Base-by-base conservation (phyloP, 164 flowering plant genomes). In the Vitis rotundifolia region DNA sequence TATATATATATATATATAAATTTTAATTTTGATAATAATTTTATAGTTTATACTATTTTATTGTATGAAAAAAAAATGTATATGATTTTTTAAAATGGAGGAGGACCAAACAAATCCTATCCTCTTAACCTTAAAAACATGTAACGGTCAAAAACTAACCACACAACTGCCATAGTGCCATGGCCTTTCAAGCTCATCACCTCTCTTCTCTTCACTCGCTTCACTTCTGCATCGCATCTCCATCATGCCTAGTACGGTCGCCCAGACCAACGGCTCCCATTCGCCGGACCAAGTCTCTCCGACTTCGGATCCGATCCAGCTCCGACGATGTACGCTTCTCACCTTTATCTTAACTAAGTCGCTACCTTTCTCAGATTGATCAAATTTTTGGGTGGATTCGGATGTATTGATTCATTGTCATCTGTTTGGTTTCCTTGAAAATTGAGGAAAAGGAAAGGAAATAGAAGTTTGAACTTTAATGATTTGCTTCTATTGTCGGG, bases 251-350 rank as follows among this genome's bases (percentile, higher is more conserved):
- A 50, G 50, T 11, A 1, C 26, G 22, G 5, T 68, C 66, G 48
- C 56, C 75, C 73, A 73, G 71, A 13, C 76, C 74, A n/a, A 31
- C 37, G 16, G 67, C 63, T 67, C 51, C n/a, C 10, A 54, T 14
- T 49, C 13, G 61, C 52, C 37, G 49, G 44, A 75, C 37, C 16
- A 77, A 57, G 37, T 44, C 44, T 3, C 62, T 37, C 50, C 56
- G 28, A 60, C 58, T 83, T 52, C 47, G 49, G 48, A 75, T 80
- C 78, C 71, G 63, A 64, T 72, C 88, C 28, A 80, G 68, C 60
- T 66, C 69, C 61, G 77, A 75, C 15, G 75, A 79, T 29, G 89
- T 85, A 71, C 6, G 49, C 13, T 29, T 56, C 8, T 22, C 37
- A 3, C 55, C 59, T 75, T 57, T 22, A 28, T 56, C 55, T 1